A percentile compares a stretch with the other conserved stretches of the same genome.
phyloP scores from a whole-genome alignment of 1,139 yeast species.

The Wickerhamomyces sp. region DNA sequence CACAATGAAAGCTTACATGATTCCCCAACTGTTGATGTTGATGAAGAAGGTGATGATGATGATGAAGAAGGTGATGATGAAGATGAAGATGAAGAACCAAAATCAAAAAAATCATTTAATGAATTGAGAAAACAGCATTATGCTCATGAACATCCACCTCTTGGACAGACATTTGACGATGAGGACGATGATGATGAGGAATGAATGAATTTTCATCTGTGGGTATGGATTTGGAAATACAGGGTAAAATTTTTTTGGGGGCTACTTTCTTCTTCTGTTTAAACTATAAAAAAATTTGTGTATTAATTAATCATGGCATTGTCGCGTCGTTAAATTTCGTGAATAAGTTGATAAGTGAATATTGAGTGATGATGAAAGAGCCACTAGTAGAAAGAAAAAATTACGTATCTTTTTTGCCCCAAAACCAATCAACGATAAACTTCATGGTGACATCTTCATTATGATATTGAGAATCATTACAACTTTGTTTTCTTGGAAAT shows the following conservation, averaged over 20 bases:
- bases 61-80: constrained; percentile 15
- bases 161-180: constrained; percentile 3
- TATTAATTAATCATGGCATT: no score
- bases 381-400: neutral
- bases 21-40: constrained; percentile 3
- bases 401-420: constrained; percentile 7
- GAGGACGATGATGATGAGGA: constrained; percentile 6
- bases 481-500: constrained; percentile 23
- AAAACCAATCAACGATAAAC: constrained; percentile 22
- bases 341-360: no score
- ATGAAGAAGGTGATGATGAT: constrained; percentile 7
- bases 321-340: no score
- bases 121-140: constrained; percentile 22
- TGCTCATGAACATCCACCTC: constrained; percentile 14
- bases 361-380: neutral
- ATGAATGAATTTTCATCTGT: no score
- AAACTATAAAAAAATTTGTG: no score
- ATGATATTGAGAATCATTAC: constrained; percentile 23
- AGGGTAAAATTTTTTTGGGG: no score
- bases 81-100: constrained; percentile 8
- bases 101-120: constrained; percentile 19
- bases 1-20: constrained; percentile 59
- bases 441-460: constrained; percentile 21
- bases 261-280: no score
- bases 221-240: no score